phyloP scores from a whole-genome alignment of 352 stramenopile genomes.

The Phytophthora boehmeriae region DNA sequence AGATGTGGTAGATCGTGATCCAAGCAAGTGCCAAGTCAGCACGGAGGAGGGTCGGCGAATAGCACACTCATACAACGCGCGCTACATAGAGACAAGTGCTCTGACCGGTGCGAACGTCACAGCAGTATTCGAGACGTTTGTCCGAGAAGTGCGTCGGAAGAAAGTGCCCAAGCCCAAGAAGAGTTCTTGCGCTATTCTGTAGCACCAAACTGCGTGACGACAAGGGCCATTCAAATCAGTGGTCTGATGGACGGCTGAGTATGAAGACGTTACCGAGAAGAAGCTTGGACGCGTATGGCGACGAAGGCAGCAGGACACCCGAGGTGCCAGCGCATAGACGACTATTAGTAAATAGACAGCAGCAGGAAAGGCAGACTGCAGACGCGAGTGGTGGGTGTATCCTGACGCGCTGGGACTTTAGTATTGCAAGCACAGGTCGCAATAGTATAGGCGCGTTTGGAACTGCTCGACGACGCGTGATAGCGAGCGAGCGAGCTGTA shows the following conservation, averaged over 20 bases:
- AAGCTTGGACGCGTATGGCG: neutral
- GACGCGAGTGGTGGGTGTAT: constrained; percentile 3
- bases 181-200: constrained; percentile 74
- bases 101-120: constrained; percentile 87
- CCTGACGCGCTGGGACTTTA: constrained; percentile 3
- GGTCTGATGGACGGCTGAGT: neutral
- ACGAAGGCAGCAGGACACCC: constrained; percentile 17
- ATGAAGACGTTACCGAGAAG: neutral
- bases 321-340: constrained; percentile 37
- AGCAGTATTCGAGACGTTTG: constrained; percentile 89
- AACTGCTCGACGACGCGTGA: neutral
- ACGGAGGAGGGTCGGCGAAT: constrained; percentile 85
- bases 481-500: neutral
- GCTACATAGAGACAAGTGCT: constrained; percentile 89
- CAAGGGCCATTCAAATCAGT: neutral
- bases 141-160: constrained; percentile 84
- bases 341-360: constrained; percentile 47
- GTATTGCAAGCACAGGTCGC: constrained; percentile 13
- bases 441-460: neutral
- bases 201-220: constrained; percentile 22
- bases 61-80: constrained; percentile 86
- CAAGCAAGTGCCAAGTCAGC: constrained; percentile 83
- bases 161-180: constrained; percentile 82
- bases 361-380: constrained; percentile 21
- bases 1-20: constrained; percentile 82